phyloP scores from a whole-genome alignment of 2,329 filamentous ascomycete genomes.

The Alternaria brassicae region DNA sequence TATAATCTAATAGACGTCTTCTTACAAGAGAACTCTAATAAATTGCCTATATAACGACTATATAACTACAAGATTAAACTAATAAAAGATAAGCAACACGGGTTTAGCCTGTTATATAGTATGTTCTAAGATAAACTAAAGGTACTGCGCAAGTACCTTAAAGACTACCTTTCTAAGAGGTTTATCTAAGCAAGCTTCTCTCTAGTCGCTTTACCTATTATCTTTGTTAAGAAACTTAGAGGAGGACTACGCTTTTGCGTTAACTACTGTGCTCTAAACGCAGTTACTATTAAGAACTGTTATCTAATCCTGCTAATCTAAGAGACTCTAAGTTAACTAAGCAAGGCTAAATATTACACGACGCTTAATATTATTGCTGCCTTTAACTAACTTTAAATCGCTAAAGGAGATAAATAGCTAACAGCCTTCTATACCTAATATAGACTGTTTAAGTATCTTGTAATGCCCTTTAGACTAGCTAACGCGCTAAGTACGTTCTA shows the following conservation, averaged over 20 bases:
- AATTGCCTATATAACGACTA: too few species aligned
- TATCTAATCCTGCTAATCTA: not conserved
- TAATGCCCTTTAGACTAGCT: not conserved
- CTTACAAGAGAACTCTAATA: too few species aligned
- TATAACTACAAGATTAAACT: too few species aligned
- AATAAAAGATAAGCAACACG: too few species aligned
- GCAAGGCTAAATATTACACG: not conserved
- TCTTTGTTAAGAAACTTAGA: conserved; percentile 1
- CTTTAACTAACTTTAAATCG: not conserved
- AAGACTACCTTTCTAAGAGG: not conserved
- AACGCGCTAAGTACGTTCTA: not conserved
- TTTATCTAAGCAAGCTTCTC: not conserved
- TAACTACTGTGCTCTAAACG: not conserved
- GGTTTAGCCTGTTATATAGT: not conserved
- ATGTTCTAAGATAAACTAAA: not conserved
- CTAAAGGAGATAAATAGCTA: not conserved
- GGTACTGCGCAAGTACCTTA: not conserved
- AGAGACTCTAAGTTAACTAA: not conserved
- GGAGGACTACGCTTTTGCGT: not conserved
- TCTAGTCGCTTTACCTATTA: not conserved
- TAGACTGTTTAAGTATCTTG: not conserved
- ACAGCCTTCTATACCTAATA: not conserved
- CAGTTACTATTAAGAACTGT: not conserved
- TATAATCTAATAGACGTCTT: too few species aligned
- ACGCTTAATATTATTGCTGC: conserved; percentile 2